These are phyloP conservation scores for Hemisphaericaspora xylofermentans DNA, from an alignment of 1,139 yeast species.

Conservation along the genomic window DNA sequence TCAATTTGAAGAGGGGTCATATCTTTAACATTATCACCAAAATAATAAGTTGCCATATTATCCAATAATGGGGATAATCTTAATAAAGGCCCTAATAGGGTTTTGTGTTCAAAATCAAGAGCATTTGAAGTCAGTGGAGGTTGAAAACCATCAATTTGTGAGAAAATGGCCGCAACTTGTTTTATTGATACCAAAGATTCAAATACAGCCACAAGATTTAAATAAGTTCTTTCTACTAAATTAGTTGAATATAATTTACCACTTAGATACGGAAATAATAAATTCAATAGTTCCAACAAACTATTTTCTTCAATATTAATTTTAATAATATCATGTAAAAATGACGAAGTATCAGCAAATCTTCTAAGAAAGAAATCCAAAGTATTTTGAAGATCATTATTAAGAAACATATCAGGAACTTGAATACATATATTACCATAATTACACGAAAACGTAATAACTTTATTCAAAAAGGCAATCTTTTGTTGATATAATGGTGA, in stretches of 20 bases:
- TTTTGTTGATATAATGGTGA: conserved; percentile 40
- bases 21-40: conserved; percentile 42
- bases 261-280: conserved; percentile 51
- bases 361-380: conserved; percentile 30
- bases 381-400: conserved; percentile 32
- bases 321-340: conserved; percentile 55
- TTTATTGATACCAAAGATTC: conserved; percentile 64
- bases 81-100: conserved; percentile 77
- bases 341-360: conserved; percentile 47
- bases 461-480: conserved; percentile 42
- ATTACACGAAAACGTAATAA: conserved; percentile 55
- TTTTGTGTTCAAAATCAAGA: conserved; percentile 53
- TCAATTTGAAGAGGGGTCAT: conserved; percentile 42
- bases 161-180: conserved; percentile 59
- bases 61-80: conserved; percentile 69
- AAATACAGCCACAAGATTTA: conserved; percentile 51
- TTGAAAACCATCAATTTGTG: conserved; percentile 55
- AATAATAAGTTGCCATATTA: conserved; percentile 42
- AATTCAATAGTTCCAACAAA: conserved; percentile 56
- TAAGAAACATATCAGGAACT: conserved; percentile 63
- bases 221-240: conserved; percentile 48
- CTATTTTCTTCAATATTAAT: conserved; percentile 68
- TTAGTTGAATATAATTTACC: conserved; percentile 28
- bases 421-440: conserved; percentile 73
- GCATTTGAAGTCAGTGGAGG: conserved; percentile 45